phyloP scores from a whole-genome alignment of 2,329 filamentous ascomycete genomes.

The Penicillium psychrosexuale region DNA sequence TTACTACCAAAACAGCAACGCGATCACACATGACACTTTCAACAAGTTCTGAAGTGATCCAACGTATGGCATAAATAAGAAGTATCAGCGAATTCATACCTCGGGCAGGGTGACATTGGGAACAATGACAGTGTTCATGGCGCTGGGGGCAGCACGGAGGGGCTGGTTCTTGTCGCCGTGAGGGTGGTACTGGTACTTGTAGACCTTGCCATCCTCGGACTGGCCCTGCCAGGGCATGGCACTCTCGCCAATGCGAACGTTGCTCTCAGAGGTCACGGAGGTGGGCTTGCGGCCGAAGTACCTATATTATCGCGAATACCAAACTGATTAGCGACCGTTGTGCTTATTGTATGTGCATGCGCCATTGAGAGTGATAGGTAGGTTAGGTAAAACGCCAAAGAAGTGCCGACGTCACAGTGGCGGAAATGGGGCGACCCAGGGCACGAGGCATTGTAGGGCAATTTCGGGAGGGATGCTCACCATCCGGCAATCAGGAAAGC shows the following conservation, averaged over 20 bases:
- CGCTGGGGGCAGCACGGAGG: conserved; percentile 87
- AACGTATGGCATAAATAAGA: not conserved
- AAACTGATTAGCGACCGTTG: conserved; percentile 11
- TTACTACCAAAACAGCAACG: not conserved
- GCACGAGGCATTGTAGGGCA: conserved; percentile 7
- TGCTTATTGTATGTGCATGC: conserved; percentile 30
- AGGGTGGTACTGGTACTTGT: conserved; percentile 76
- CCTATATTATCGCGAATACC: conserved; percentile 21
- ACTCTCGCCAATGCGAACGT: conserved; percentile 68
- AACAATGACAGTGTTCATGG: conserved; percentile 89
- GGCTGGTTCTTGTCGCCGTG: conserved; percentile 73
- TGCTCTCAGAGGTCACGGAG: conserved; percentile 73
- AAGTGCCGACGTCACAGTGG: conserved; percentile 12
- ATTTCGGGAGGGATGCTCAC: conserved; percentile 35
- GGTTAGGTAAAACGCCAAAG: not conserved
- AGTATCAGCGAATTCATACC: conserved; percentile 52
- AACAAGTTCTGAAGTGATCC: not conserved
- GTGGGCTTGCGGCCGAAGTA: conserved; percentile 79
- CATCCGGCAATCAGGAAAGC: conserved; percentile 85
- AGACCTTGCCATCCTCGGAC: conserved; percentile 60
- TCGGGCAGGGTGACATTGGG: conserved; percentile 90
- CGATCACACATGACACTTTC: not conserved
- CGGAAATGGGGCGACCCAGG: conserved; percentile 8
- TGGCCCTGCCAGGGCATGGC: conserved; percentile 90
- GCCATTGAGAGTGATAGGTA: not conserved